phyloP scores from a whole-genome alignment of 208 protist genomes.

The Porcisia deanei region DNA sequence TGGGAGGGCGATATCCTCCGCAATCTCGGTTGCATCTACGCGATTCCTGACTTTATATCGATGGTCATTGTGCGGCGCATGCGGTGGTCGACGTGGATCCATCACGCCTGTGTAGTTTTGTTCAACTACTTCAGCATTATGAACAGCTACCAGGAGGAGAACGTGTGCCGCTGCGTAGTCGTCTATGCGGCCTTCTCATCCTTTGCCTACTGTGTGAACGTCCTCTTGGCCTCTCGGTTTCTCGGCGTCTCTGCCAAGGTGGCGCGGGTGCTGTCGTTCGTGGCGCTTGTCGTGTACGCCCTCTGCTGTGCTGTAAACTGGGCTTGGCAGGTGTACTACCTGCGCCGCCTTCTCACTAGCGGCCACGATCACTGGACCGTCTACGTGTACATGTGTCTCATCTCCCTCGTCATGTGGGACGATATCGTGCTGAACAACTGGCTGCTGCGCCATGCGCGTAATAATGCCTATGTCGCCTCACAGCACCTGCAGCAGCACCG shows the following conservation, averaged over 20 bases:
- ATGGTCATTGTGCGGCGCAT: conserved; percentile 91
- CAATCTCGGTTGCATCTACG: conserved; percentile 93
- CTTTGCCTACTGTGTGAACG: conserved; percentile 93
- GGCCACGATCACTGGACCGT: conserved; percentile 79
- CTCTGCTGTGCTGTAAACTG: conserved; percentile 89
- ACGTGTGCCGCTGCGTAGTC: conserved; percentile 88
- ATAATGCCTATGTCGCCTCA: conserved; percentile 60
- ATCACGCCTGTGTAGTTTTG: conserved; percentile 87
- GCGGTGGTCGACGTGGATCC: conserved; percentile 89
- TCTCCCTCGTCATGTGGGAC: conserved; percentile 88
- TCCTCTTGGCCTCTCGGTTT: conserved; percentile 92
- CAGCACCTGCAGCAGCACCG: conserved; percentile 42
- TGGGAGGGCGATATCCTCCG: conserved; percentile 88
- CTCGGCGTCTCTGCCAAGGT: conserved; percentile 63
- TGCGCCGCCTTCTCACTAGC: conserved; percentile 60
- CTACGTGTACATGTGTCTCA: conserved; percentile 82
- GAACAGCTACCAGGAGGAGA: conserved; percentile 89
- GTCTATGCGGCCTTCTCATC: conserved; percentile 92
- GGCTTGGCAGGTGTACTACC: conserved; percentile 91
- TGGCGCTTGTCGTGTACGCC: conserved; percentile 84
- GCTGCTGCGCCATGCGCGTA: conserved; percentile 76
- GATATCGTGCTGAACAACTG: conserved; percentile 77
- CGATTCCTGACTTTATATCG: conserved; percentile 92
- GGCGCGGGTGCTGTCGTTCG: conserved; percentile 71
- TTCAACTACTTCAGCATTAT: conserved; percentile 92